Base-by-base conservation (phyloP, 2,329 filamentous ascomycete species). In the Aspergillus sergii region DNA sequence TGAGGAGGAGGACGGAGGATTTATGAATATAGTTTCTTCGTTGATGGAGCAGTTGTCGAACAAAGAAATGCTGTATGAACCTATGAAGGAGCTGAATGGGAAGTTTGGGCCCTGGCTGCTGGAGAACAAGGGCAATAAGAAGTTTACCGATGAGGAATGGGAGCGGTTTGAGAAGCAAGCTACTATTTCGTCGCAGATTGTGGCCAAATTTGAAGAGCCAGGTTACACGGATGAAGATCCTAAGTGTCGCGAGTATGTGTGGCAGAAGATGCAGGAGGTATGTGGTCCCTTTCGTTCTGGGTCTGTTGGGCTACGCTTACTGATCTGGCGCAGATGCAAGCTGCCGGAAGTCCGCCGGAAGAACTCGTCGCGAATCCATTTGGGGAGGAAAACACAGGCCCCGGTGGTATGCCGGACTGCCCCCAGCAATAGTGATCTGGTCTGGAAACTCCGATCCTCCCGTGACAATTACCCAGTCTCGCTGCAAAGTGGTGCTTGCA, bases 31-130 rank as follows among this genome's bases (percentile, higher is more conserved):
- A 88, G 86, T 99, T 64, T 88, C 96, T 85, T 92, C 91, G 59
- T 97, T 98, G 93, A 98, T 99, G 94, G 93, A 98, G 80, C 94
- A 99, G 78, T 85, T 99, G 66, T 98, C 95, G 4, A 97, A 96
- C 79, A 98, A 97, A 82, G 95, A 98, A 70, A 97, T 99, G 66
- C 81, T 99, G 57, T 98, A 98, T 76, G 94, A 99, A 81, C 95
- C 95, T 2, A 97, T 99, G 93, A 97, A 97, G 82, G 95, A 99
- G 80, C 83, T 99, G 55, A 83, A 96, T 76, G 90, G 92, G 59
- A 98, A 97, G 79, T 99, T 95, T 74, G 94, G 94, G 0, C 88
- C 81, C 2, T 99, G 95, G 94, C 84, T 99, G 76, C 86, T 86
- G 71, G 90, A 91, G 79, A 94, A 97, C 76, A 83, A 84, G 69